Base-by-base conservation (phyloP, 164 flowering plant species). In the Saururus chinensis region DNA sequence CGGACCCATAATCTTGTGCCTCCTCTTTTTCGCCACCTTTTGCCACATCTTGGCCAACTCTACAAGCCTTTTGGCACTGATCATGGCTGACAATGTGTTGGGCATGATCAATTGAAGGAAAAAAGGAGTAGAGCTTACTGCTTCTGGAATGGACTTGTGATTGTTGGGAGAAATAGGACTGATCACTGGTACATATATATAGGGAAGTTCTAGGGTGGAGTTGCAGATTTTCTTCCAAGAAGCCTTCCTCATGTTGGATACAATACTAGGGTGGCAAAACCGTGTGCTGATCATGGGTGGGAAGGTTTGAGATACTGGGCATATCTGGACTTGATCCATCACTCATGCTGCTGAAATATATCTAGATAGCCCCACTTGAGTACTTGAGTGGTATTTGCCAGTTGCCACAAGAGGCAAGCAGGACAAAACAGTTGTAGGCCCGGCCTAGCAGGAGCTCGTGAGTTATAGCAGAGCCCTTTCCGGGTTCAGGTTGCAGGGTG, bases 31-130 rank as follows among this genome's bases (percentile, higher is more conserved):
- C 13, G 40, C 59, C 23, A 21, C n/a, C 53, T 66, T 66, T 25
- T 66, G 62, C 68, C 62, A 49, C 56, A 58, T 65, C 35, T 37
- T 65, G 12, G 56, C 67, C 56, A 65, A 40, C 20, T 19, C 23
- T 11, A 66, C 59, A 7, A 66, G 40, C 63, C 49, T 66, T 51
- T 66, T 66, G 40, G 63, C 8, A n/a, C 54, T 60, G 58, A 60
- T 60, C 58, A 66, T 66, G 24, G 57, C 53, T 20, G 25, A 13
- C 30, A 35, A 35, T 20, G n/a, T 51, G 13, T 16, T 16, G 37
- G 14, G 21, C 45, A 24, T n/a, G n/a, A n/a, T 9, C 37, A 23
- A 60, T 7, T 19, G 41, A 26, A 25, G 60, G 42, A 57, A 30
- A 26, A 40, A 12, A 51, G 4, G 37, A 30, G 37, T 2, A 19